Conservation (phyloP, 441 rosid genomes). For the Jatropha multifida region DNA sequence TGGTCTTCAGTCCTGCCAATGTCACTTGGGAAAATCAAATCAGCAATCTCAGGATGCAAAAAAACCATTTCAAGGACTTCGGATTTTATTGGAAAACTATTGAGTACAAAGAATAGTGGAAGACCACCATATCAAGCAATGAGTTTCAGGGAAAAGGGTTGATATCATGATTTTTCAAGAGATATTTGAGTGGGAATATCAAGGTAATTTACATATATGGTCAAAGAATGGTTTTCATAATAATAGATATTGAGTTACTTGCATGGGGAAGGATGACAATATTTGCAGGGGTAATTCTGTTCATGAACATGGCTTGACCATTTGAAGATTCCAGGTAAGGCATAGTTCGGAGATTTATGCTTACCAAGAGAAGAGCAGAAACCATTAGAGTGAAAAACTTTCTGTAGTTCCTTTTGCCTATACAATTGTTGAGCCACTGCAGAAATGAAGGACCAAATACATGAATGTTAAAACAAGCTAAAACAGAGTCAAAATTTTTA, state of each 20-base stretch:
- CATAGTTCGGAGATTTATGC: slow-evolving; percentile 27
- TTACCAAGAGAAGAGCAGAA: slow-evolving; percentile 87
- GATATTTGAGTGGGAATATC: not conserved
- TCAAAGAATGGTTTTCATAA: not conserved
- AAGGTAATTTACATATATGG: not conserved
- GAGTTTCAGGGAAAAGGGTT: not conserved
- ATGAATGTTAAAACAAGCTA: slow-evolving; percentile 2
- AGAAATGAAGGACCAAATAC: slow-evolving; percentile 26
- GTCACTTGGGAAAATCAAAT: slow-evolving; percentile 19
- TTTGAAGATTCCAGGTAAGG: slow-evolving; percentile 31
- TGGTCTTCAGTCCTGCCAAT: slow-evolving; percentile 34
- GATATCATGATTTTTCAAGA: not conserved
- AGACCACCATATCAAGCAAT: not conserved
- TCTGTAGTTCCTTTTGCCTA: slow-evolving; percentile 82
- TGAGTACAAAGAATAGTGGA: not conserved
- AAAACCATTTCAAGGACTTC: slow-evolving; percentile 11
- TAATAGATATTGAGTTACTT: not conserved
- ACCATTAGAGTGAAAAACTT: slow-evolving; percentile 93
- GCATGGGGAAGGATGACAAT: slow-evolving; percentile 6
- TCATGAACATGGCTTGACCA: slow-evolving; percentile 19
- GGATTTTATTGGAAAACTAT: slow-evolving; percentile 6
- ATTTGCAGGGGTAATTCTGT: not conserved
- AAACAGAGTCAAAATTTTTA: not conserved
- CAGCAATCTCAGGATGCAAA: slow-evolving; percentile 16
- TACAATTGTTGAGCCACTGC: slow-evolving; percentile 98